Conservation (phyloP, 768 basidiomycete species). For the Lentinula raphanica region DNA sequence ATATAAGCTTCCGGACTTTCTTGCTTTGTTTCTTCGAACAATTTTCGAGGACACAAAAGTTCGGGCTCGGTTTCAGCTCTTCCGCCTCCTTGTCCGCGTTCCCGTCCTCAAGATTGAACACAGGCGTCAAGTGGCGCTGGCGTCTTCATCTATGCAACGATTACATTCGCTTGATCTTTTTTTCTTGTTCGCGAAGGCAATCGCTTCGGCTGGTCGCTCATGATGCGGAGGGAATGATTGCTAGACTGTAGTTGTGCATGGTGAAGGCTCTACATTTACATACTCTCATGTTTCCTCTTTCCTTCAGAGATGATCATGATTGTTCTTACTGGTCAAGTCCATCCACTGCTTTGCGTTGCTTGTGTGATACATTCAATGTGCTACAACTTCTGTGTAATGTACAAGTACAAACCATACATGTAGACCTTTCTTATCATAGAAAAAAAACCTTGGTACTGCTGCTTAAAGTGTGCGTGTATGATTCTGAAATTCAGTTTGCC, state of each 20-base stretch:
- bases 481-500: too few relatives aligned
- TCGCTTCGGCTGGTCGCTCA: conserved; percentile 9
- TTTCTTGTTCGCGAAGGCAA: neutral
- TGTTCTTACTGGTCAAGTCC: too few relatives aligned
- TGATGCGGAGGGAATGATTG: conserved; percentile 17
- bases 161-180: neutral
- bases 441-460: too few relatives aligned
- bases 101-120: conserved; percentile 76
- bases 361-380: too few relatives aligned
- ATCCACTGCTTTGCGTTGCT: too few relatives aligned
- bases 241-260: conserved; percentile 14
- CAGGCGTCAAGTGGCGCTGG: conserved; percentile 26
- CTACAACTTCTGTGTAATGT: too few relatives aligned
- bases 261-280: conserved; percentile 25
- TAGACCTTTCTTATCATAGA: too few relatives aligned
- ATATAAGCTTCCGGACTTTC: conserved; percentile 4
- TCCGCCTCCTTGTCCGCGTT: conserved; percentile 92
- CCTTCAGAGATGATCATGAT: too few relatives aligned
- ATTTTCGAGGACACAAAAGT: conserved; percentile 86
- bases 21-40: conserved; percentile 46
- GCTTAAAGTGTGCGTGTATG: too few relatives aligned
- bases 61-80: conserved; percentile 79
- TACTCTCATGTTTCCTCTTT: neutral
- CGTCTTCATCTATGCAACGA: neutral
- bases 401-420: too few relatives aligned